A percentile compares a stretch with the other conserved stretches of the same genome.
These are phyloP conservation scores for Paracoccidioides lutzii DNA, from an alignment of 2,329 filamentous ascomycete genomes.

Conservation along the genomic window DNA sequence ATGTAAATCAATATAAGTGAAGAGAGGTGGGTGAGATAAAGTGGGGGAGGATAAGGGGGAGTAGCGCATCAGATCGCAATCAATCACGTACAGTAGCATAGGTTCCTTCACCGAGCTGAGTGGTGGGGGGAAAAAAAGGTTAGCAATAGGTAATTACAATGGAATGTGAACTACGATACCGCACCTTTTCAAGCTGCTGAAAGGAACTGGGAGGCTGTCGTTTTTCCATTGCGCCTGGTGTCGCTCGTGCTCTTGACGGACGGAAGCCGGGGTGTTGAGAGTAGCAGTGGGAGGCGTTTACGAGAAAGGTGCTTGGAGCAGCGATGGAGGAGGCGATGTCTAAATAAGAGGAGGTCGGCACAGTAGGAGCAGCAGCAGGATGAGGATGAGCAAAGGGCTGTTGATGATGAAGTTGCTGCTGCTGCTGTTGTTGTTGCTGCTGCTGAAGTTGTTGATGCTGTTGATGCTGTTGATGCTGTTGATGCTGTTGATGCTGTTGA, in stretches of 20 bases:
- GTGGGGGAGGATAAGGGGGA: not conserved
- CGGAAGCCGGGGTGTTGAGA: slow-evolving; percentile 6
- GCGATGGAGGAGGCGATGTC: slow-evolving; percentile 24
- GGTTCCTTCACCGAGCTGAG: slow-evolving; percentile 79
- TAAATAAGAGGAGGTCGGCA: slow-evolving; percentile 13
- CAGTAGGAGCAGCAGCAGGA: not conserved
- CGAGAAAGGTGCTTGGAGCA: slow-evolving; percentile 27
- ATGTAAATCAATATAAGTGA: not conserved
- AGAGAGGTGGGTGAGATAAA: not conserved
- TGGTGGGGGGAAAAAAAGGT: not conserved
- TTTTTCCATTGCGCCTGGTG: slow-evolving; percentile 57
- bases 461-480: not conserved
- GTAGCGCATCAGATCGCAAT: slow-evolving; percentile 33
- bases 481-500: not conserved
- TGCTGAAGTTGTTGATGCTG: not conserved
- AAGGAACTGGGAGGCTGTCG: slow-evolving; percentile 91
- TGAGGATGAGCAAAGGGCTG: not conserved
- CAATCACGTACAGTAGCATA: slow-evolving; percentile 82
- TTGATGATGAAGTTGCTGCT: no score
- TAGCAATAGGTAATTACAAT: no score
- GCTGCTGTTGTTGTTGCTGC: no score
- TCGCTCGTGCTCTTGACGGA: slow-evolving; percentile 6
- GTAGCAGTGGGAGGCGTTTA: slow-evolving; percentile 10
- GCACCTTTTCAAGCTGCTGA: slow-evolving; percentile 86
- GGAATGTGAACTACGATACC: not conserved